phyloP scores from a whole-genome alignment of 2,329 filamentous ascomycete genomes.

The Amesomyces nigricolor region DNA sequence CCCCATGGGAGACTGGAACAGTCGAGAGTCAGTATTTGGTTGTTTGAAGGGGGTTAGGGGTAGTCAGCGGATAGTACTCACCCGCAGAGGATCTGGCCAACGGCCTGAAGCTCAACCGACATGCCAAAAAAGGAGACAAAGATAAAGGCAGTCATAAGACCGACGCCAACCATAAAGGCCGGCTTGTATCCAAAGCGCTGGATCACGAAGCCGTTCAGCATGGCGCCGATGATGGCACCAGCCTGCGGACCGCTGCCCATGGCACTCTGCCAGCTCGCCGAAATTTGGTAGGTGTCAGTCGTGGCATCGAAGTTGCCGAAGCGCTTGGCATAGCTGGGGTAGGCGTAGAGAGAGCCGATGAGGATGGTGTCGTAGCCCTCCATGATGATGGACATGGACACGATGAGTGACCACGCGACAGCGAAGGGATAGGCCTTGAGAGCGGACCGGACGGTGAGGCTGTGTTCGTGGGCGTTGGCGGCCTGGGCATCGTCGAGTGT shows the following conservation, averaged over 20 bases:
- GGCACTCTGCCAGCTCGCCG: not conserved
- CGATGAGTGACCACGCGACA: not conserved
- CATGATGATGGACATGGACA: not conserved
- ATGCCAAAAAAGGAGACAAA: not conserved
- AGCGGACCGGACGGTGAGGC: not conserved
- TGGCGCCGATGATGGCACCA: not conserved
- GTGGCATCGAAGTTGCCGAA: not conserved
- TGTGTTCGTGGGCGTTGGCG: not conserved
- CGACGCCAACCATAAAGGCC: not conserved
- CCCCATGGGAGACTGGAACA: not conserved
- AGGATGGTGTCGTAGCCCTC: not conserved
- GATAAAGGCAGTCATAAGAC: not conserved
- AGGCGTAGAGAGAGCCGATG: not conserved
- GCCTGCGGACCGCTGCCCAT: conserved; percentile 3
- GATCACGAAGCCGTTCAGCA: not conserved
- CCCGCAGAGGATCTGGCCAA: not conserved
- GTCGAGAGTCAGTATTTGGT: too few species aligned
- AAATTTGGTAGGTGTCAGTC: not conserved
- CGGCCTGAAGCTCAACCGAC: not conserved
- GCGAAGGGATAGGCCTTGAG: not conserved
- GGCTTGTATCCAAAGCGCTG: not conserved
- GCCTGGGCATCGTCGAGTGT: too few species aligned
- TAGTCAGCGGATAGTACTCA: too few species aligned
- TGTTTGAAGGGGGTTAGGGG: too few species aligned
- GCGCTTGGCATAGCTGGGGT: not conserved